phyloP scores from a whole-genome alignment of 2,329 filamentous ascomycete genomes.

The Aspergillus uvarum region DNA sequence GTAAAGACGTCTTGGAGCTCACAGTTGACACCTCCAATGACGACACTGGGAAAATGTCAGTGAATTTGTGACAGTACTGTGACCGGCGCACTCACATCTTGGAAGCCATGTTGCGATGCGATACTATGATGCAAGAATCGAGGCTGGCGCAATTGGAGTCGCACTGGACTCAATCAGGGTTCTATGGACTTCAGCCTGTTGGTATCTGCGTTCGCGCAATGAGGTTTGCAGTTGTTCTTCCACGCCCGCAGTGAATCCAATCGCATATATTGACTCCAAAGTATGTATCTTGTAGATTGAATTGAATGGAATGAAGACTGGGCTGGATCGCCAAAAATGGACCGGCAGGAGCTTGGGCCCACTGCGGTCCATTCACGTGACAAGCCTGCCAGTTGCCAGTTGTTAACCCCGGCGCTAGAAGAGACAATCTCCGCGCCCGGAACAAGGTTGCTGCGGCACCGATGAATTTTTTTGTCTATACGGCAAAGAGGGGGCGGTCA shows the following conservation, averaged over 20 bases:
- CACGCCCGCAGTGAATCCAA: not conserved
- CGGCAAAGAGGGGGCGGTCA: slow-evolving; percentile 13
- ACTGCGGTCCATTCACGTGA: slow-evolving; percentile 30
- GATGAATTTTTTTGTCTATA: slow-evolving; percentile 41
- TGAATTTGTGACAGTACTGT: not conserved
- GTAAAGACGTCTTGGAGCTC: slow-evolving; percentile 72
- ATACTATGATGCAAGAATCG: slow-evolving; percentile 14
- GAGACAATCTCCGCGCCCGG: slow-evolving; percentile 30
- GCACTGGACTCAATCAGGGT: not conserved
- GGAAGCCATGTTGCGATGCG: slow-evolving; percentile 49
- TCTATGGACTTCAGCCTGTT: not conserved
- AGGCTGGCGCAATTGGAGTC: slow-evolving; percentile 8
- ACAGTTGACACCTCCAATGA: slow-evolving; percentile 80
- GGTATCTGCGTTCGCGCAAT: too few relatives aligned
- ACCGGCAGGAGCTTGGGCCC: slow-evolving; percentile 35
- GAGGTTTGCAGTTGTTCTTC: not conserved
- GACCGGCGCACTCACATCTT: slow-evolving; percentile 51
- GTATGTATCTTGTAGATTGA: too few relatives aligned
- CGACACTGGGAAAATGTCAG: slow-evolving; percentile 51
- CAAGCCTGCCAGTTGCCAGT: slow-evolving; percentile 1
- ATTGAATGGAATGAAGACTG: too few relatives aligned
- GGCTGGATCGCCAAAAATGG: slow-evolving; percentile 15
- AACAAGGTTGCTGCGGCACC: slow-evolving; percentile 31
- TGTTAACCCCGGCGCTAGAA: slow-evolving; percentile 9
- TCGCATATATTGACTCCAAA: too few relatives aligned